Evolutionary conservation across 1,139 yeast species (phyloP).

Genomic region (Wickerhamomyces sp.): DNA sequence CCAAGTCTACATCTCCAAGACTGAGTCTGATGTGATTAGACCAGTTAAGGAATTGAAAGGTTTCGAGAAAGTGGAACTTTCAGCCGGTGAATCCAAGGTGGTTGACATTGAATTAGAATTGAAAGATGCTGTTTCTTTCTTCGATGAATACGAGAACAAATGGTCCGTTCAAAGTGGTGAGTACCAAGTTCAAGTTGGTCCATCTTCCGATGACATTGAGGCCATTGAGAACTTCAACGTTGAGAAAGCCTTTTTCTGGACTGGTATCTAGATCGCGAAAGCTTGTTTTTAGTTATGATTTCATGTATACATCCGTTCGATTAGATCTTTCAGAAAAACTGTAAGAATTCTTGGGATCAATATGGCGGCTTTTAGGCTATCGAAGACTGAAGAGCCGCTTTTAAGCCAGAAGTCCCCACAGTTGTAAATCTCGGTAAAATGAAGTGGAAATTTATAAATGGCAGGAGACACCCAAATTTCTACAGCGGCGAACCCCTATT

Average conservation of each 20-base stretch:
- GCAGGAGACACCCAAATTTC: too few relatives aligned
- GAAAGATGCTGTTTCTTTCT: slow-evolving; percentile 51
- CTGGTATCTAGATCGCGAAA: slow-evolving; percentile 12
- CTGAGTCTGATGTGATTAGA: slow-evolving; percentile 37
- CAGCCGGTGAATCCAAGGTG: slow-evolving; percentile 35
- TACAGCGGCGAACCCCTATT: too few relatives aligned
- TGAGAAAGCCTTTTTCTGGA: slow-evolving; percentile 24
- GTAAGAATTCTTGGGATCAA: too few relatives aligned
- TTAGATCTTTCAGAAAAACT: too few relatives aligned
- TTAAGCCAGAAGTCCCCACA: too few relatives aligned
- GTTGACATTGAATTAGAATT: slow-evolving; percentile 34
- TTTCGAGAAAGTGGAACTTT: slow-evolving; percentile 42
- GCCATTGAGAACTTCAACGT: slow-evolving; percentile 23
- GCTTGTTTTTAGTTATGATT: too few relatives aligned
- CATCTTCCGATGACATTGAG: slow-evolving; percentile 28
- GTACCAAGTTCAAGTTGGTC: slow-evolving; percentile 44
- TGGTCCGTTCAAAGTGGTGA: slow-evolving; percentile 49
- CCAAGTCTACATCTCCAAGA: slow-evolving; percentile 39
- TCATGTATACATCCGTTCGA: too few relatives aligned
- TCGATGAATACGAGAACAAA: slow-evolving; percentile 41
- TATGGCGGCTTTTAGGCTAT: too few relatives aligned
- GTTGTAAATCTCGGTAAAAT: too few relatives aligned
- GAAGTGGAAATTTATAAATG: too few relatives aligned
- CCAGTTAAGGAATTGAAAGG: slow-evolving; percentile 56
- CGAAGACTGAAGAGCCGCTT: too few relatives aligned